phyloP scores from a whole-genome alignment of 106 monocot species.

The Acanthochlamys bracteata region DNA sequence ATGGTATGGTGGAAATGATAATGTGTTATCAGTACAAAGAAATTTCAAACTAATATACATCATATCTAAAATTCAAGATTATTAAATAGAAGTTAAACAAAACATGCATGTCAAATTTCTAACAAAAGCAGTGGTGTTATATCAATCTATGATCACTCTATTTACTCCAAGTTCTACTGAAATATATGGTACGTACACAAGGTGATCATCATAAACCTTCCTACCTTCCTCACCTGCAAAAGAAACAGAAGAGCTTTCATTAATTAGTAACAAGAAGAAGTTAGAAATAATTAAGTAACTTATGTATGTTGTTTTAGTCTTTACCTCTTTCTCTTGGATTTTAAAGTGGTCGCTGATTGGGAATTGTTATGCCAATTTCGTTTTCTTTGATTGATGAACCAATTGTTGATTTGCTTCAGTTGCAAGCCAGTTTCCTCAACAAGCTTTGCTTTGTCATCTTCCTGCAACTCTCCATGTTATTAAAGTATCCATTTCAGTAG shows the following conservation, averaged over 20 bases:
- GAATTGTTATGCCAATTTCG: constrained; percentile 92
- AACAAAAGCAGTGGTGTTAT: not conserved
- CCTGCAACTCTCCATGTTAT: constrained; percentile 25
- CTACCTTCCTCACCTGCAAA: not conserved
- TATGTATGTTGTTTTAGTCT: not conserved
- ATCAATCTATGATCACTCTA: not conserved
- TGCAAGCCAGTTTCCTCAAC: constrained; percentile 95
- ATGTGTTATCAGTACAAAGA: too few relatives aligned
- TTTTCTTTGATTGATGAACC: constrained; percentile 97
- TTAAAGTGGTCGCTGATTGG: constrained; percentile 57
- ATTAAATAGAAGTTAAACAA: not conserved
- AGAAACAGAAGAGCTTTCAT: not conserved
- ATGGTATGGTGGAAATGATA: too few relatives aligned
- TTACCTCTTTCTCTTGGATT: constrained; percentile 84
- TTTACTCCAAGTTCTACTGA: not conserved
- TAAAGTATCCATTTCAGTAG: too few relatives aligned
- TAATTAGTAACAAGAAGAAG: too few relatives aligned
- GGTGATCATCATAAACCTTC: too few relatives aligned
- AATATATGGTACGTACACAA: too few relatives aligned
- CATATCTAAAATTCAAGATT: not conserved
- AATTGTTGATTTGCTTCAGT: constrained; percentile 93
- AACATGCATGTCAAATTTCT: not conserved
- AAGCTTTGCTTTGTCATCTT: constrained; percentile 94
- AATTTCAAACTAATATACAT: too few relatives aligned
- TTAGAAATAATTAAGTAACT: too few relatives aligned